Percentiles rank a stretch among this genome's conserved stretches.
phyloP scores from a whole-genome alignment of 2,329 filamentous ascomycete genomes.

The Ascochyta pisi region DNA sequence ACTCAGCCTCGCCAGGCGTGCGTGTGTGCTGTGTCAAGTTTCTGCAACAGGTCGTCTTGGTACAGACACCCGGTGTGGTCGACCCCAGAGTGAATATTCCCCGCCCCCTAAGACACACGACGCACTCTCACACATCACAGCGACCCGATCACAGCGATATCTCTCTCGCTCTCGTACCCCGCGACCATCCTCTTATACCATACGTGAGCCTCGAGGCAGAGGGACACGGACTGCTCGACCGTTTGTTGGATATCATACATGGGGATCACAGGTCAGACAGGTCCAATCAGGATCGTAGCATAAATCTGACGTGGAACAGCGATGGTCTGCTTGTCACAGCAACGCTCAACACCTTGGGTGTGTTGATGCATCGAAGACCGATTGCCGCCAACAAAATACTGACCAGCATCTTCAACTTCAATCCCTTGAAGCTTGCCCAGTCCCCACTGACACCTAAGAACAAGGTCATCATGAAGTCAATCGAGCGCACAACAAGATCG shows the following conservation, averaged over 20 bases:
- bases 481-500: constrained; percentile 90
- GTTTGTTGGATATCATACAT: constrained; percentile 83
- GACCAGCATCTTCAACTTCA: constrained; percentile 86
- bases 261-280: constrained; percentile 78
- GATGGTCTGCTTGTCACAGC: constrained; percentile 89
- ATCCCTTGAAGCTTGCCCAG: constrained; percentile 81
- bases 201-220: constrained; percentile 88
- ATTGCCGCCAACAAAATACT: constrained; percentile 85
- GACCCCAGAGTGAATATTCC: constrained; percentile 76
- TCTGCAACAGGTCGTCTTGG: constrained; percentile 88
- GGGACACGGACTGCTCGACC: constrained; percentile 86
- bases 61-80: constrained; percentile 84
- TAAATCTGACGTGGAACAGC: constrained; percentile 57
- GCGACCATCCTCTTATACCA: constrained; percentile 81
- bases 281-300: constrained; percentile 13
- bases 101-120: constrained; percentile 9
- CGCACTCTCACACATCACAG: constrained; percentile 55
- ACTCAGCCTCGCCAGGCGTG: constrained; percentile 75
- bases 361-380: constrained; percentile 81
- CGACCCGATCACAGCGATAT: constrained; percentile 80
- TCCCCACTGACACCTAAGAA: constrained; percentile 78
- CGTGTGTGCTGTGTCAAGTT: constrained; percentile 98
- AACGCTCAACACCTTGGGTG: constrained; percentile 85
- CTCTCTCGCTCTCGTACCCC: constrained; percentile 83
- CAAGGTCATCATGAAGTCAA: constrained; percentile 85